Base-by-base conservation (phyloP, 2,329 filamentous ascomycete species). In the Chaetomium globosum region DNA sequence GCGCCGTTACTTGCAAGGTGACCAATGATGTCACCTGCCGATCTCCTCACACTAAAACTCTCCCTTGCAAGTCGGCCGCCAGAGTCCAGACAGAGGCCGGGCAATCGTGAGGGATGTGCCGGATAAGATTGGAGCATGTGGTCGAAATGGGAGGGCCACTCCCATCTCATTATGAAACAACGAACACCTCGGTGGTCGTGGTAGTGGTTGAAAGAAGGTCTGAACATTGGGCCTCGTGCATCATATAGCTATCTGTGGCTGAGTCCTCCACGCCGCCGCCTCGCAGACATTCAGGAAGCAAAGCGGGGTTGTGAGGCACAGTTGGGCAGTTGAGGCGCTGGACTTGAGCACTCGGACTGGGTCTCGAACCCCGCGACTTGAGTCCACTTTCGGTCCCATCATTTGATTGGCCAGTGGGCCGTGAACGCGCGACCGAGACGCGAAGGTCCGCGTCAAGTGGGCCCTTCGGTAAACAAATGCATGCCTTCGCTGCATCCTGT, bases 381-480 rank as follows among this genome's bases (percentile, higher is more conserved):
- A 26, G 28, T 53, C 55, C 51, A 39, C 61, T 59, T n/a, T 13
- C 2, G 10, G 28, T 8, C 51, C 33, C 12, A 36, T 6, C 6
- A 2, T 33, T 6, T 68, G 68, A 71, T 69, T 71, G 68, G 68
- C n/a, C 19, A 12, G 6, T 19, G 7, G 13, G n/a, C 12, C 8
- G 30, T 43, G 49, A 57, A 59, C 54, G 60, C 67, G 70, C 67
- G 68, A 63, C 61, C 43, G 46, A 54, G 56, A 69, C 68, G 67
- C 69, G 69, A 66, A 62, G 43, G n/a, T 49, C 67, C 69, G 66
- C 68, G 69, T 66, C 65, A 31, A 60, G 64, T 68, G 56, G 62
- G 51, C 56, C 61, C 62, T 53, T 52, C 39, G 61, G 64, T 71
- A 70, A 71, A 71, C 70, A 71, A 70, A 63, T 64, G 59, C 67